Evolutionary conservation across 306 rosid species (phyloP), one percentile per base, ranked within the genome.

Genomic region (Adenanthera pavonina): DNA sequence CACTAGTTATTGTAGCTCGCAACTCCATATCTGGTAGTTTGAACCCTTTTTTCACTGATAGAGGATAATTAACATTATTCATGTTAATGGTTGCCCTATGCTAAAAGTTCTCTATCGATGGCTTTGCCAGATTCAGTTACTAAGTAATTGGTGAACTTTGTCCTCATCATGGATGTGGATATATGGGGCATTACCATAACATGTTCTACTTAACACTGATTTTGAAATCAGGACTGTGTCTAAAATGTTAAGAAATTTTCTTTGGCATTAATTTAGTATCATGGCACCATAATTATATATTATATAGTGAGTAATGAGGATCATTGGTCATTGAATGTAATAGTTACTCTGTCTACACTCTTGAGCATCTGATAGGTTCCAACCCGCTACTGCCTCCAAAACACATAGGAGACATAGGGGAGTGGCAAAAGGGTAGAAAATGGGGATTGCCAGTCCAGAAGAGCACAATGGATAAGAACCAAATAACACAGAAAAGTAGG

Each of bases 11-110:
- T 56, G 38, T 78, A 30, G 81, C 51, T 74, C 48, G 49, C 47
- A 69, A 77, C 65, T 72, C 33, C 40, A 48, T 70, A 72, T 64
- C 53, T 25, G 67, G 36, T 72, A 36, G 75, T 71, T 57, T 65
- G 69, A 11, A 44, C 33, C 44, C 74, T 73, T 34, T 0, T 1
- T 30, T 25, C 30, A 17, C 65, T 15, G 16, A 38, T 76, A 52
- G 51, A 41, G 60, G 59, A 59, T 59, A 41, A 36, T 52, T 48
- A 49, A 20, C 33, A 41, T 9, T 56, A 46, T 71, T 15, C 60
- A 52, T 80, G 66, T 62, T 52, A 4, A 81, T 53, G 11, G 4
- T 34, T 43, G 61, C 34, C 51, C 51, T 38, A 57, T 67, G 17
- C 33, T 53, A 20, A 52, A 74, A 17, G 47, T 80, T 61, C 56